phyloP scores from a whole-genome alignment of 129 eudicot genomes.

The Saussurea involucrata region DNA sequence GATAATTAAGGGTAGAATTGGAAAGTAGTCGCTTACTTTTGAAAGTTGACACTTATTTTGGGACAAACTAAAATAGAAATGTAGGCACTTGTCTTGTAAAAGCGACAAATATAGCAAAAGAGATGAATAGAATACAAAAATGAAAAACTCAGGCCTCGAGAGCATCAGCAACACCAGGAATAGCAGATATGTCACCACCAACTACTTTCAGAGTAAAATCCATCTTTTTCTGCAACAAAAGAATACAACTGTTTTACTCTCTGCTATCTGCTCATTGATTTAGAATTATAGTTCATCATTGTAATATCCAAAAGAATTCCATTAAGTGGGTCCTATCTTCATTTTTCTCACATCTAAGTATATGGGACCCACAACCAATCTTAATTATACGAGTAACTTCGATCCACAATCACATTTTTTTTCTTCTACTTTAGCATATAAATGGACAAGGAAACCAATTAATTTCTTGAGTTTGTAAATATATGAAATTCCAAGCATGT shows the following conservation, averaged over 20 bases:
- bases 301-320: not conserved
- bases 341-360: not conserved
- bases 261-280: not conserved
- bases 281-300: not conserved
- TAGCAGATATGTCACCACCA: slow-evolving; percentile 85
- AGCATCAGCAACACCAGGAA: slow-evolving; percentile 91
- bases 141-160: slow-evolving; percentile 63
- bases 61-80: too few species aligned
- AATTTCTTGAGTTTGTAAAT: not conserved
- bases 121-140: not conserved
- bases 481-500: not conserved
- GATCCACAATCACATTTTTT: not conserved
- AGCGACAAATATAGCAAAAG: not conserved
- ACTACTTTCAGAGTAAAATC: slow-evolving; percentile 83
- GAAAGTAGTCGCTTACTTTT: not conserved
- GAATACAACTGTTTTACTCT: slow-evolving; percentile 4
- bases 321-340: not conserved
- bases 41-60: not conserved
- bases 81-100: too few species aligned
- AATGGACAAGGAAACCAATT: not conserved
- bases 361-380: not conserved
- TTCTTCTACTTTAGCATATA: not conserved
- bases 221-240: slow-evolving; percentile 76
- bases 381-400: not conserved
- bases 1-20: too few species aligned